Percentiles rank a stretch among this genome's conserved stretches.
phyloP scores from a whole-genome alignment of 768 basidiomycete species.

The Pisolithus albus region DNA sequence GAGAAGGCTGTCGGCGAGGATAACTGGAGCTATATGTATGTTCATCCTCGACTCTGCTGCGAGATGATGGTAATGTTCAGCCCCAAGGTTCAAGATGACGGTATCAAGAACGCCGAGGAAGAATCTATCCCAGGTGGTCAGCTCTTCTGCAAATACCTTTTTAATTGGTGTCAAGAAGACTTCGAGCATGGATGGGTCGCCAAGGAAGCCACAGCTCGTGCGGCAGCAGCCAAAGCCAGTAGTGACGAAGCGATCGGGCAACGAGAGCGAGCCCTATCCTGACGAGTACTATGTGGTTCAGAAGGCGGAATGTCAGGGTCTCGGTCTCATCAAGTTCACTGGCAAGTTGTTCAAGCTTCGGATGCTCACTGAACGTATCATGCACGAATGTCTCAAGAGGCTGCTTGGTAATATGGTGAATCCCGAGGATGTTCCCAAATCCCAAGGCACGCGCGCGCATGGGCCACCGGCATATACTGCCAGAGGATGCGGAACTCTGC shows the following conservation, averaged over 20 bases:
- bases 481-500: conserved; percentile 77
- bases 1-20: no score
- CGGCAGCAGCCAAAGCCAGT: conserved; percentile 77
- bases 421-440: conserved; percentile 81
- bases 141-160: no score
- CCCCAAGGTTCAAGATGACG: no score
- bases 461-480: conserved; percentile 91
- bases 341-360: conserved; percentile 97
- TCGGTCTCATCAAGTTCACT: conserved; percentile 96
- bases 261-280: conserved; percentile 8
- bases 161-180: no score
- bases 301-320: conserved; percentile 94
- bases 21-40: no score
- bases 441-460: conserved; percentile 77
- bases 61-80: no score
- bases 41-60: no score
- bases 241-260: conserved; percentile 64
- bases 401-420: conserved; percentile 87
- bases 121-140: no score
- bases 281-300: conserved; percentile 94
- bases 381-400: conserved; percentile 98
- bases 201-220: conserved; percentile 73
- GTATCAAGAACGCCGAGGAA: no score
- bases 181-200: no score
- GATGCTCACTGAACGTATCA: conserved; percentile 96